phyloP scores from a whole-genome alignment of 164 flowering plant species.

The Cinnamomum chago region DNA sequence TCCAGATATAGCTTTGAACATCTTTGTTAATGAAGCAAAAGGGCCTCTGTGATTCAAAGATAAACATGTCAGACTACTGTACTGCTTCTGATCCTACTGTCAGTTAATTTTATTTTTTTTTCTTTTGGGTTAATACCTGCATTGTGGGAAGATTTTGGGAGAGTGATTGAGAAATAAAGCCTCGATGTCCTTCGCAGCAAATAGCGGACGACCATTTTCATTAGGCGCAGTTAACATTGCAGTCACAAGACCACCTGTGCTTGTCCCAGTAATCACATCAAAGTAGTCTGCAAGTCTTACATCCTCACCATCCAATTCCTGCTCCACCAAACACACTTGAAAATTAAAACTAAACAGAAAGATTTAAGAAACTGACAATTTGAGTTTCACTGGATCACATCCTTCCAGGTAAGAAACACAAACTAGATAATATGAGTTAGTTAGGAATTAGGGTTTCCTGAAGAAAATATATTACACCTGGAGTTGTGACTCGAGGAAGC shows the following conservation, averaged over 20 bases:
- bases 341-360: neutral
- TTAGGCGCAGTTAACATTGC: constrained; percentile 40
- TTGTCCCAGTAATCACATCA: constrained; percentile 43
- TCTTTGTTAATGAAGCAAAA: neutral
- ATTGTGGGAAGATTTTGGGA: constrained; percentile 37
- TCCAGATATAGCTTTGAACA: constrained; percentile 11
- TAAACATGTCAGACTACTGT: neutral
- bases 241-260: constrained; percentile 43
- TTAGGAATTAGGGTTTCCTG: neutral
- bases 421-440: neutral
- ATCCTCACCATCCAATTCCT: constrained; percentile 28
- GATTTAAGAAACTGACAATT: neutral
- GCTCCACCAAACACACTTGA: neutral
- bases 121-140: constrained; percentile 5
- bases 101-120: no score
- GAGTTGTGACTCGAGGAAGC: constrained; percentile 28
- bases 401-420: neutral
- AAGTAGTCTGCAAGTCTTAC: constrained; percentile 41
- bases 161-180: constrained; percentile 23
- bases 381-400: neutral
- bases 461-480: constrained; percentile 22
- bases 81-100: neutral
- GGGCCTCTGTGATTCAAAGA: constrained; percentile 7
- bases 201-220: constrained; percentile 30
- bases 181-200: constrained; percentile 34